Conservation (phyloP, 2,329 filamentous ascomycete species). For the Hypomyces rosellus region DNA sequence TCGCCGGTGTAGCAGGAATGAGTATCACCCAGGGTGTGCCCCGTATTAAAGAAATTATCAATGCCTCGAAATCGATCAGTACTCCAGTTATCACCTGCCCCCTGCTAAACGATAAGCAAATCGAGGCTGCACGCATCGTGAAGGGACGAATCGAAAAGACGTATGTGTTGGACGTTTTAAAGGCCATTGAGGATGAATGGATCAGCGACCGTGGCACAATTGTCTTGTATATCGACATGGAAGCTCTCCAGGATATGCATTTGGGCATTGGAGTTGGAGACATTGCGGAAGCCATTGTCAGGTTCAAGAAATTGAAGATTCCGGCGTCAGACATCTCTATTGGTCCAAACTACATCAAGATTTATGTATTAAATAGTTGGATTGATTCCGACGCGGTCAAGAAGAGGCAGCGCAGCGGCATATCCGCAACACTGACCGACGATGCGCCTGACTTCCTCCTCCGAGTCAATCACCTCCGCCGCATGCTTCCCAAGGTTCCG, state of each 20-base stretch:
- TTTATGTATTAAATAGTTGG: slow-evolving; percentile 54
- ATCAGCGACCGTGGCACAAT: slow-evolving; percentile 69
- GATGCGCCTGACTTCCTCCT: slow-evolving; percentile 52
- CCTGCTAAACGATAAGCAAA: slow-evolving; percentile 66
- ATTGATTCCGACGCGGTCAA: slow-evolving; percentile 28
- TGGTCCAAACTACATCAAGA: slow-evolving; percentile 57
- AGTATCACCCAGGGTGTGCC: slow-evolving; percentile 98
- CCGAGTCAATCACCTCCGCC: slow-evolving; percentile 78
- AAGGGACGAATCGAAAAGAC: slow-evolving; percentile 96
- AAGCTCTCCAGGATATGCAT: slow-evolving; percentile 72
- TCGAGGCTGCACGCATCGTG: slow-evolving; percentile 79
- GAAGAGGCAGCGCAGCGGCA: slow-evolving; percentile 35
- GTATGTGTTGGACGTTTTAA: slow-evolving; percentile 73
- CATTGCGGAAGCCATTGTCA: slow-evolving; percentile 70
- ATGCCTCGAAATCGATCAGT: slow-evolving; percentile 88
- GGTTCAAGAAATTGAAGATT: slow-evolving; percentile 77
- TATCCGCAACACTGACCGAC: slow-evolving; percentile 34
- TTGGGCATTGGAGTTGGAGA: slow-evolving; percentile 70
- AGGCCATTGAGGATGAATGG: slow-evolving; percentile 84
- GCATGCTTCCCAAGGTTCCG: slow-evolving; percentile 72
- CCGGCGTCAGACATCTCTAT: slow-evolving; percentile 59
- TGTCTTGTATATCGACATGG: slow-evolving; percentile 72
- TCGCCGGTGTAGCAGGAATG: slow-evolving; percentile 98
- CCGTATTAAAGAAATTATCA: slow-evolving; percentile 99
- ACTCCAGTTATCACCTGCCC: slow-evolving; percentile 90